These are phyloP conservation scores for Phytophthora tentaculata DNA, from an alignment of 352 stramenopile species.

Conservation along the genomic window DNA sequence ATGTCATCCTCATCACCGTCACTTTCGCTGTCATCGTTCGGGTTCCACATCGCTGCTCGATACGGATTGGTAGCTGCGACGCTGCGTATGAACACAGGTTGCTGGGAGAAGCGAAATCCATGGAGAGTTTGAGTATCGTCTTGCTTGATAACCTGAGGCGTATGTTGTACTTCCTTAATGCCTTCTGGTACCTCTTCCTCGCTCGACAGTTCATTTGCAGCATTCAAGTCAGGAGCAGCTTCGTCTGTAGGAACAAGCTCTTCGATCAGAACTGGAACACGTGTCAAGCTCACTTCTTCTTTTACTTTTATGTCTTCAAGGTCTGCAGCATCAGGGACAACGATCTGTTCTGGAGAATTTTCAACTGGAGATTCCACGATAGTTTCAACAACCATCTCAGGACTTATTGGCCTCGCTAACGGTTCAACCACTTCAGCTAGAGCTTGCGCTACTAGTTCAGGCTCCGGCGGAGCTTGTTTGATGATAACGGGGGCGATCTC, in stretches of 20 bases:
- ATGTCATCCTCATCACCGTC: slow-evolving; percentile 34
- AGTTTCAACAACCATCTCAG: slow-evolving; percentile 1
- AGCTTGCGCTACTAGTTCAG: slow-evolving; percentile 3
- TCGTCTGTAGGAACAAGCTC: slow-evolving; percentile 2
- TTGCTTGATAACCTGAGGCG: slow-evolving; percentile 19
- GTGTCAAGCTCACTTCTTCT: slow-evolving; percentile 7
- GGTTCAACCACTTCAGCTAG: slow-evolving; percentile 11
- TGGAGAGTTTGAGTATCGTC: slow-evolving; percentile 29
- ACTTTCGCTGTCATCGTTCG: slow-evolving; percentile 54
- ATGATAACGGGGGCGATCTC: not conserved
- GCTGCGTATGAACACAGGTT: slow-evolving; percentile 48
- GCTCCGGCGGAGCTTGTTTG: slow-evolving; percentile 5
- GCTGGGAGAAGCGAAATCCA: slow-evolving; percentile 52
- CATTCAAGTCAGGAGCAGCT: not conserved
- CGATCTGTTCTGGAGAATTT: slow-evolving; percentile 1
- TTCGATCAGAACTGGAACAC: not conserved
- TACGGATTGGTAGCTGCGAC: slow-evolving; percentile 49
- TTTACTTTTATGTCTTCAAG: slow-evolving; percentile 1
- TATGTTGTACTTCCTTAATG: slow-evolving; percentile 1
- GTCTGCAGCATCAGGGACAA: slow-evolving; percentile 6
- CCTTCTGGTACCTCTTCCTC: slow-evolving; percentile 7
- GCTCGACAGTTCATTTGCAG: not conserved
- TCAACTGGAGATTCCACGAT: not conserved
- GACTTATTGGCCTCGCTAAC: not conserved
- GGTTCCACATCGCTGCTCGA: slow-evolving; percentile 46